These are phyloP conservation scores for Forsythia suspensa DNA, from an alignment of 257 asterid genomes.

Conservation along the genomic window DNA sequence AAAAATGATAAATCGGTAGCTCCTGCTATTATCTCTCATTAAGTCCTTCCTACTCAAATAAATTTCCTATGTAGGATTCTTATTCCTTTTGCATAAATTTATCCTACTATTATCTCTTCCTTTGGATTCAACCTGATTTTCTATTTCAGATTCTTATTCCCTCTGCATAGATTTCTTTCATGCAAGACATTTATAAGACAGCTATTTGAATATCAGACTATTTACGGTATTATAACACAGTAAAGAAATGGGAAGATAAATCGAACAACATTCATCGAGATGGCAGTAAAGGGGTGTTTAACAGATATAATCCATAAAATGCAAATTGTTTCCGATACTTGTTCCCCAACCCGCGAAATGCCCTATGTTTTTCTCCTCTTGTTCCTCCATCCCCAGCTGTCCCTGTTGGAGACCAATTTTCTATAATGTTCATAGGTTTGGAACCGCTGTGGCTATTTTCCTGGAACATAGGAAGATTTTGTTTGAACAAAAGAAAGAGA, in stretches of 20 bases:
- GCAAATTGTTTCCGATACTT: not conserved
- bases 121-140: too few relatives aligned
- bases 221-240: not conserved
- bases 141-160: not conserved
- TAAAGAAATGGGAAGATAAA: conserved; percentile 4
- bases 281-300: not conserved
- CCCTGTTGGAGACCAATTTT: not conserved
- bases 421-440: not conserved
- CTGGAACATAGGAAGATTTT: not conserved
- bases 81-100: too few relatives aligned
- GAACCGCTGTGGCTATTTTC: not conserved
- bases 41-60: too few relatives aligned
- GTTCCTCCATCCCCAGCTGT: not conserved
- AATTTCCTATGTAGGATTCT: too few relatives aligned
- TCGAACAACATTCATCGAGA: conserved; percentile 5
- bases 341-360: not conserved
- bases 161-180: not conserved
- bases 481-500: too few relatives aligned
- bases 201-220: not conserved
- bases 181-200: not conserved
- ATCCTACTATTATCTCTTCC: too few relatives aligned
- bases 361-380: not conserved
- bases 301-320: not conserved
- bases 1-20: not conserved
- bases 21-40: not conserved